Evolutionary conservation across 139 green algal genomes (phyloP), one percentile per base, ranked within the genome.

Genomic region (Auxenochlorella pyrenoidosa): DNA sequence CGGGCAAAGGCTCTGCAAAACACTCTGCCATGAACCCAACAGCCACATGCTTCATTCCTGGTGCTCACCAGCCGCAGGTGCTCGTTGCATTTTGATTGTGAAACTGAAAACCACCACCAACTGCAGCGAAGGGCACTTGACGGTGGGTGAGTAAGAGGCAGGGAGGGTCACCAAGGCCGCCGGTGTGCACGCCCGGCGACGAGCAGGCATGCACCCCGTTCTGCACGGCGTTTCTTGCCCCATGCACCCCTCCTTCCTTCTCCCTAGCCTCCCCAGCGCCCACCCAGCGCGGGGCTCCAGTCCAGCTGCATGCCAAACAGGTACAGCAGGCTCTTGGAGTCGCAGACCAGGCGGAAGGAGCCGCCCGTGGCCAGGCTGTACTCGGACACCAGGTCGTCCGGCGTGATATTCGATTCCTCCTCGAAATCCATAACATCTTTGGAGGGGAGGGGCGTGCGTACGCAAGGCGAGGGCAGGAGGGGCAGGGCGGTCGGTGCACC

Each of bases 221-320:
- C n/a, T n/a, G n/a, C n/a, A n/a, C n/a, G n/a, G n/a, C n/a, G n/a
- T n/a, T n/a, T n/a, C n/a, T n/a, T n/a, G n/a, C n/a, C n/a, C n/a
- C n/a, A n/a, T n/a, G n/a, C n/a, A n/a, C n/a, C n/a, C n/a, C n/a
- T n/a, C n/a, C n/a, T n/a, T n/a, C n/a, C n/a, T n/a, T n/a, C n/a
- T n/a, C n/a, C n/a, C n/a, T n/a, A n/a, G n/a, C n/a, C n/a, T n/a
- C n/a, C n/a, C n/a, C n/a, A n/a, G n/a, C n/a, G 15, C 38, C 41
- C 40, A 77, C 80, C 34, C 47, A 86, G 47, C 18, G 66, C 82
- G 1, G 26, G 16, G 43, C 43, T 94, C 90, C 96, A 98, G 86
- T 98, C 97, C 59, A 99, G 89, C 24, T 92, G 75, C 94, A 99
- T 95, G 51, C 97, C 97, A 90, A 98, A 99, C 22, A 99, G 90